Conservation (phyloP, 2,329 filamentous ascomycete species). For the Fusarium coicis region DNA sequence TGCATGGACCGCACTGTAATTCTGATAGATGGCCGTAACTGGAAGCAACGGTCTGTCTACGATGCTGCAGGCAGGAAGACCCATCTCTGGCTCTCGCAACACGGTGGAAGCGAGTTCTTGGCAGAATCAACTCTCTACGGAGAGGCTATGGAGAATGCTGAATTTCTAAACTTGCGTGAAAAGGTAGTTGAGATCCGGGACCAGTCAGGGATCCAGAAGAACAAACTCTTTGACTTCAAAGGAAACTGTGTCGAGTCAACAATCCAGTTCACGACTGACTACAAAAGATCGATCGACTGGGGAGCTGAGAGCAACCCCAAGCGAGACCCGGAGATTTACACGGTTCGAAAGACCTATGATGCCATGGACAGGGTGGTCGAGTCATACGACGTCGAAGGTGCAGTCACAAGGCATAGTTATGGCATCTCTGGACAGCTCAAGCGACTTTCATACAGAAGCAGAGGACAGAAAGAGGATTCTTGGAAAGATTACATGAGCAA, state of each 20-base stretch:
- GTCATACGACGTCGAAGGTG: background rate
- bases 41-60: background rate
- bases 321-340: too few species aligned
- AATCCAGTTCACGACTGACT: background rate
- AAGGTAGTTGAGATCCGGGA: background rate
- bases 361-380: background rate
- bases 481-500: too few species aligned
- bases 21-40: background rate
- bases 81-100: background rate
- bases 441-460: background rate
- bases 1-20: background rate
- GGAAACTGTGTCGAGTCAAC: background rate
- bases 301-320: too few species aligned
- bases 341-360: background rate
- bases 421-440: background rate
- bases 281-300: background rate
- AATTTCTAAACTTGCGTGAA: accelerated
- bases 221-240: background rate
- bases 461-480: too few species aligned
- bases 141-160: accelerated
- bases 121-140: accelerated
- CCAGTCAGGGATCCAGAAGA: background rate
- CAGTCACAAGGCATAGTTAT: background rate
- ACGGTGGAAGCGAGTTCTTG: background rate
- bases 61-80: background rate